These are phyloP conservation scores for Fulvia fulva DNA, from an alignment of 2,329 filamentous ascomycete species.

Conservation along the genomic window DNA sequence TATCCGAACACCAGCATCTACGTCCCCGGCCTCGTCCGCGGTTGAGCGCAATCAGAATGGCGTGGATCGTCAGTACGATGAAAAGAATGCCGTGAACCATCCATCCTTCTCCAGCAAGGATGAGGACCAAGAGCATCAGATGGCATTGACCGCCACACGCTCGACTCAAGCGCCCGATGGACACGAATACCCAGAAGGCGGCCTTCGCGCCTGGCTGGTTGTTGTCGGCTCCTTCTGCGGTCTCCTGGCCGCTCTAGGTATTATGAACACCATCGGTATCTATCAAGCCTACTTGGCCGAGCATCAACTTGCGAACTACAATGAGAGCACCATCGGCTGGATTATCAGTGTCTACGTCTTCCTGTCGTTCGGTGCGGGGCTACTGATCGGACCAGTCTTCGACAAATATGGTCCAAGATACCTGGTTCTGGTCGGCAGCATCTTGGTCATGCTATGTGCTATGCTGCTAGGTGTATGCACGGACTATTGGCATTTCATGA, in stretches of 20 bases:
- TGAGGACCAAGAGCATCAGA: conserved; percentile 4
- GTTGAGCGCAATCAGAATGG: conserved; percentile 5
- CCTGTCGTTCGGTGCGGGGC: conserved; percentile 25
- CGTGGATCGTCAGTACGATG: too few species aligned
- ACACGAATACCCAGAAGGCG: conserved; percentile 63
- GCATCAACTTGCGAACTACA: conserved; percentile 22
- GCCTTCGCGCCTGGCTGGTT: conserved; percentile 72
- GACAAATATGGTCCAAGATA: conserved; percentile 41
- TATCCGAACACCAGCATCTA: conserved; percentile 18
- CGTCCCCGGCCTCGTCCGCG: conserved; percentile 16
- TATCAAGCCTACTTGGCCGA: conserved; percentile 36
- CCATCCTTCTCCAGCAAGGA: conserved; percentile 3
- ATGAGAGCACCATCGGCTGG: conserved; percentile 25
- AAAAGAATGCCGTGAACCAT: too few species aligned
- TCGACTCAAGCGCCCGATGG: conserved; percentile 16
- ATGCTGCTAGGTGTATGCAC: conserved; percentile 66
- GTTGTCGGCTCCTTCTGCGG: conserved; percentile 66
- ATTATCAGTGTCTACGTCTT: conserved; percentile 29
- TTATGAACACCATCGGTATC: conserved; percentile 28
- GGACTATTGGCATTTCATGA: conserved; percentile 28
- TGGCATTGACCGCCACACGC: conserved; percentile 11
- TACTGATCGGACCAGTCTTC: conserved; percentile 28
- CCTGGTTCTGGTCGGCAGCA: conserved; percentile 63
- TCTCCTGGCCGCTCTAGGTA: conserved; percentile 49
- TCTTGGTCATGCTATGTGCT: conserved; percentile 57